Conservation (phyloP, 1,284 basidiomycete genomes). For the Papiliotrema nemorosa region DNA sequence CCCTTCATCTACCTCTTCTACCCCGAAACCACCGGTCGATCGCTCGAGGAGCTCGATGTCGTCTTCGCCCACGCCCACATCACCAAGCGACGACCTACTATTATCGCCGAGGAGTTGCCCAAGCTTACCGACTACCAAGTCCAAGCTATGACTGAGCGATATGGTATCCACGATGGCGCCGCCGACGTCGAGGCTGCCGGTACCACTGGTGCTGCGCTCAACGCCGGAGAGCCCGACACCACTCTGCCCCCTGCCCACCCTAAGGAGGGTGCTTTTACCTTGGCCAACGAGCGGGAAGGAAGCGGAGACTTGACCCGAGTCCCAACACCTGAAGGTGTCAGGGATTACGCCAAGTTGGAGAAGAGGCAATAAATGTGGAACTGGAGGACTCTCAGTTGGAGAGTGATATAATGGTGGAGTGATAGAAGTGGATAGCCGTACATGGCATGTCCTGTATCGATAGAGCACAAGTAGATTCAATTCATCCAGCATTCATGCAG, state of each 20-base stretch:
- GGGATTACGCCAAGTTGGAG: no score
- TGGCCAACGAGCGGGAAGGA: background rate
- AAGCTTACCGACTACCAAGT: constrained; percentile 48
- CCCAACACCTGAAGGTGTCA: background rate
- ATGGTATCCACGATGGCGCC: constrained; percentile 47
- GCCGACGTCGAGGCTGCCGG: constrained; percentile 28
- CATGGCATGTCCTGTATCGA: no score
- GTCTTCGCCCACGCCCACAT: constrained; percentile 39
- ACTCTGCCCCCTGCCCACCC: constrained; percentile 35
- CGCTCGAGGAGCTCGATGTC: constrained; percentile 49
- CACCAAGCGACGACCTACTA: constrained; percentile 34
- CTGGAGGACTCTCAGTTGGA: no score
- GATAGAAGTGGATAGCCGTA: no score
- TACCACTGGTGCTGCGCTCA: constrained; percentile 25
- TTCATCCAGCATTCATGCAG: no score
- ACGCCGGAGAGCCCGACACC: constrained; percentile 31
- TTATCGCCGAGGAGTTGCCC: constrained; percentile 42
- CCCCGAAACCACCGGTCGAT: constrained; percentile 40
- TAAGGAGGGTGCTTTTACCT: background rate
- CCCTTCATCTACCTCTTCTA: constrained; percentile 50
- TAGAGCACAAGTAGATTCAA: no score
- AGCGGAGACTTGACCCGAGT: background rate
- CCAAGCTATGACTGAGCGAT: constrained; percentile 42
- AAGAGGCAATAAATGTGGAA: no score
- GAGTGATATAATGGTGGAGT: no score